A percentile compares a stretch with the other conserved stretches of the same genome.
Evolutionary conservation across 2,329 filamentous ascomycete species (phyloP).

Genomic region (Metarhizium brunneum): DNA sequence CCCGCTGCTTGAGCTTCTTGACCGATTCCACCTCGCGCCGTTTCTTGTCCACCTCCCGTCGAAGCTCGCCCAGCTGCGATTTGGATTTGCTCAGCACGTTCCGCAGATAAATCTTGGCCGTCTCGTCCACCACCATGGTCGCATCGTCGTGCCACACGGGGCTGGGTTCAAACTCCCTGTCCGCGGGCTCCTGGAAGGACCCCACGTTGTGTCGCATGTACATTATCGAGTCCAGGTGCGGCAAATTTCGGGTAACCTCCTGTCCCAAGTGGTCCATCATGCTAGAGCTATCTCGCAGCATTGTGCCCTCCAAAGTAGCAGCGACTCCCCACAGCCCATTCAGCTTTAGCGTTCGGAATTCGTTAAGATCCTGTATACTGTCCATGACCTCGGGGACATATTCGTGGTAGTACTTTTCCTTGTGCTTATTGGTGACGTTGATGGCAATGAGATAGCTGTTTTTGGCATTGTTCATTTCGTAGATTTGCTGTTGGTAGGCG

Average conservation of each 20-base stretch:
- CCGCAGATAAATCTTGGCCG: slow-evolving; percentile 80
- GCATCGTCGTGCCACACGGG: slow-evolving; percentile 96
- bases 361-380: slow-evolving; percentile 85
- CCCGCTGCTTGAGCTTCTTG: slow-evolving; percentile 62
- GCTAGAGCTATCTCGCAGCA: slow-evolving; percentile 63
- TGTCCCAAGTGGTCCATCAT: slow-evolving; percentile 63
- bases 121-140: slow-evolving; percentile 74
- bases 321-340: slow-evolving; percentile 82
- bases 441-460: slow-evolving; percentile 96
- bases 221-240: slow-evolving; percentile 92
- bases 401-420: slow-evolving; percentile 94
- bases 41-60: slow-evolving; percentile 78
- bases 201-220: slow-evolving; percentile 87
- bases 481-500: slow-evolving; percentile 83
- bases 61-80: slow-evolving; percentile 66
- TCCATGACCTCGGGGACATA: slow-evolving; percentile 92
- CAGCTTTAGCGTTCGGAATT: slow-evolving; percentile 75
- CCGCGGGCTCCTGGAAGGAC: slow-evolving; percentile 71
- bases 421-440: slow-evolving; percentile 95
- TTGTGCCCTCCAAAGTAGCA: slow-evolving; percentile 68
- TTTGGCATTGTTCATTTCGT: slow-evolving; percentile 96
- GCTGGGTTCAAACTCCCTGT: slow-evolving; percentile 86
- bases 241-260: slow-evolving; percentile 82
- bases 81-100: slow-evolving; percentile 92
- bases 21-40: slow-evolving; percentile 73